A percentile compares a stretch with the other conserved stretches of the same genome.
phyloP scores from a whole-genome alignment of 2,329 filamentous ascomycete species.

The Aspergillus luchuensis region DNA sequence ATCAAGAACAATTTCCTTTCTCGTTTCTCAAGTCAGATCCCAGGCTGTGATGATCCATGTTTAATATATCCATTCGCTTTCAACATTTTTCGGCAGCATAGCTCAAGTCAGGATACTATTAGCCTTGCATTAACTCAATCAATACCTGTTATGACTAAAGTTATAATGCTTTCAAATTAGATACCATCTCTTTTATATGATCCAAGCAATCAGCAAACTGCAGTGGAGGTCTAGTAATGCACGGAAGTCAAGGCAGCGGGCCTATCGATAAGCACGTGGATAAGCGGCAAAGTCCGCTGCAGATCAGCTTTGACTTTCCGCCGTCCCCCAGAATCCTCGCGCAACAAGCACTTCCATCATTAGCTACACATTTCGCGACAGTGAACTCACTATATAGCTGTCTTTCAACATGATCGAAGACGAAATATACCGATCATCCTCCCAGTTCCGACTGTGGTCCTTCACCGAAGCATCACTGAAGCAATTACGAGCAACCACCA shows the following conservation, averaged over 20 bases:
- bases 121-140: not conserved
- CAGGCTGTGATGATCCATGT: conserved; percentile 6
- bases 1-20: not conserved
- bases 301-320: conserved; percentile 2
- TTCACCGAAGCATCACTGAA: conserved; percentile 75
- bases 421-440: conserved; percentile 83
- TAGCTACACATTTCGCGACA: not conserved
- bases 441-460: conserved; percentile 90
- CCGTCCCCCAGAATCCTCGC: not conserved
- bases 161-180: not conserved
- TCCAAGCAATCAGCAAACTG: not conserved
- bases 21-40: not conserved
- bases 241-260: not conserved
- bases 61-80: not conserved
- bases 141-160: not conserved
- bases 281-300: conserved; percentile 10
- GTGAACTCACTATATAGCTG: not conserved
- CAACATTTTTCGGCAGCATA: not conserved
- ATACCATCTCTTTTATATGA: not conserved
- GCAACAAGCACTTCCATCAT: not conserved
- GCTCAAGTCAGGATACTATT: not conserved
- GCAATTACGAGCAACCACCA: conserved; percentile 74
- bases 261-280: conserved; percentile 30
- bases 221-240: not conserved
- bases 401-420: conserved; percentile 73